Percentiles rank a stretch among this genome's conserved stretches.
These are phyloP conservation scores for Yamadazyma nakazawae DNA, from an alignment of 805 yeast genomes.

Conservation along the genomic window DNA sequence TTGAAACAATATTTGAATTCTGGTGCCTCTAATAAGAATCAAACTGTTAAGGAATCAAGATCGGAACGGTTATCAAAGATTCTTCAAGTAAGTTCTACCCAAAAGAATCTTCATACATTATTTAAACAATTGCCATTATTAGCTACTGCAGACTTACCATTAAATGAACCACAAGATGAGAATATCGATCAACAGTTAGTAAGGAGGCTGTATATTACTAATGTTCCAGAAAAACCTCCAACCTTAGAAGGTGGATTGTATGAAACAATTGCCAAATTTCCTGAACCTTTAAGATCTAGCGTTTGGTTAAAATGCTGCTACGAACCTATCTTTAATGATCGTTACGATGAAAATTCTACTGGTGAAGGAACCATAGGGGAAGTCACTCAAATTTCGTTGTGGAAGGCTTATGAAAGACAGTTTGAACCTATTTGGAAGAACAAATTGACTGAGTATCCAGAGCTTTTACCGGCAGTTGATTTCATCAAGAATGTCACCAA, in stretches of 20 bases:
- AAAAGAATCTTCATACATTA: slow-evolving; percentile 49
- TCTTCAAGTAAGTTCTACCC: slow-evolving; percentile 46
- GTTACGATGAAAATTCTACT: slow-evolving; percentile 11
- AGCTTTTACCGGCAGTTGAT: slow-evolving; percentile 87
- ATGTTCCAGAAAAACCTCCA: slow-evolving; percentile 66
- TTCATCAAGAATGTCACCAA: slow-evolving; percentile 90
- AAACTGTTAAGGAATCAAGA: slow-evolving; percentile 31
- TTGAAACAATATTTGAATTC: slow-evolving; percentile 75
- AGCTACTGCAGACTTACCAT: slow-evolving; percentile 29
- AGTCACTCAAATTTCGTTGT: slow-evolving; percentile 90
- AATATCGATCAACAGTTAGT: slow-evolving; percentile 35
- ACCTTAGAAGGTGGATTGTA: slow-evolving; percentile 52
- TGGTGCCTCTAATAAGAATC: slow-evolving; percentile 38
- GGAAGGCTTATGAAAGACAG: slow-evolving; percentile 92
- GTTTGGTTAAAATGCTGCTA: slow-evolving; percentile 93
- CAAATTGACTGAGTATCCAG: slow-evolving; percentile 25
- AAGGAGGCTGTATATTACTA: slow-evolving; percentile 45
- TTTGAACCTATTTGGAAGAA: slow-evolving; percentile 63
- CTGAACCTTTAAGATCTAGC: slow-evolving; percentile 89
- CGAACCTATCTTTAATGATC: slow-evolving; percentile 49
- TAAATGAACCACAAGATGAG: slow-evolving; percentile 30
- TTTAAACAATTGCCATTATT: slow-evolving; percentile 61
- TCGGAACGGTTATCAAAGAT: slow-evolving; percentile 45
- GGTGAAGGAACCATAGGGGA: slow-evolving; percentile 50
- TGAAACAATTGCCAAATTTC: slow-evolving; percentile 56